Conservation (phyloP, 768 basidiomycete genomes). For the Nidularia sp. region DNA sequence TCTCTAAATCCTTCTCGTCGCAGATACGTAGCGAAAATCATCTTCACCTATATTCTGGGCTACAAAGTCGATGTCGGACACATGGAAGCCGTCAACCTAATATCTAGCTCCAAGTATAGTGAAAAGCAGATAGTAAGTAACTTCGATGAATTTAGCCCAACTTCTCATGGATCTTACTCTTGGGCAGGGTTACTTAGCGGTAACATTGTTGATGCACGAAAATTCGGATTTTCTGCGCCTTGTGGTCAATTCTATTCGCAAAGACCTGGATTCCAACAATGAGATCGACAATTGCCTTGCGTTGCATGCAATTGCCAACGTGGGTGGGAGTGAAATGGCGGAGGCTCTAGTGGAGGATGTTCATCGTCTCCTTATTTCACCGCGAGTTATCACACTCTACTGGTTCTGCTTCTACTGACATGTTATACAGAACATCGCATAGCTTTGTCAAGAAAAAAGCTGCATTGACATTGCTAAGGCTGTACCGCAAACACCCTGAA, state of each 20-base stretch:
- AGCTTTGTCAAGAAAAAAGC: constrained; percentile 99
- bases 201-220: constrained; percentile 97
- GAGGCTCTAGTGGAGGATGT: constrained; percentile 93
- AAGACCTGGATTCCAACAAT: constrained; percentile 91
- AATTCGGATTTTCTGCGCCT: constrained; percentile 95
- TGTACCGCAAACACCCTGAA: constrained; percentile 95
- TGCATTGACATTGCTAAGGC: constrained; percentile 83
- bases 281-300: constrained; percentile 97
- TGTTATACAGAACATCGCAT: constrained; percentile 72
- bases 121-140: constrained; percentile 95
- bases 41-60: constrained; percentile 98
- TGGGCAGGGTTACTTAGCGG: constrained; percentile 89
- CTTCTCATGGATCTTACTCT: constrained; percentile 4
- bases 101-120: constrained; percentile 91
- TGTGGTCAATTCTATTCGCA: constrained; percentile 97
- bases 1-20: not conserved
- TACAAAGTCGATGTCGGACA: constrained; percentile 99
- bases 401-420: constrained; percentile 5
- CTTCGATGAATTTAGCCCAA: constrained; percentile 3
- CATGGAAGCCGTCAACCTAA: constrained; percentile 99
- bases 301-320: constrained; percentile 96
- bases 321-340: constrained; percentile 98
- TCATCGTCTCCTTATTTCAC: constrained; percentile 90
- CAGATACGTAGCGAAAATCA: constrained; percentile 97
- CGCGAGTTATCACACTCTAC: constrained; percentile 47